Evolutionary conservation across 345 rosid species (phyloP).

Genomic region (Bruguiera sexangula): DNA sequence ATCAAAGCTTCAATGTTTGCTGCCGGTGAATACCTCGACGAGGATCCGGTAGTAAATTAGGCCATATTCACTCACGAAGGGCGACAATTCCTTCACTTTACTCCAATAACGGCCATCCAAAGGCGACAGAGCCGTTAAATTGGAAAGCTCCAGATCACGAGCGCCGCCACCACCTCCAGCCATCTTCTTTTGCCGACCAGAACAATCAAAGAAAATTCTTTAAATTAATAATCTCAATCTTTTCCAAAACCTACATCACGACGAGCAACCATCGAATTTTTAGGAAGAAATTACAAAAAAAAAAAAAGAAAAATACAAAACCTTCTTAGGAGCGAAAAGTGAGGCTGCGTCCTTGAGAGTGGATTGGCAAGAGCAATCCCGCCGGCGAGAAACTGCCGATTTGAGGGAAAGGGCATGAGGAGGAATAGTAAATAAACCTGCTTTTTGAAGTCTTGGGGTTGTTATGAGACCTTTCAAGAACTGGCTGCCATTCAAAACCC

Average conservation of each 20-base stretch:
- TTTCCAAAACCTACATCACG: too few relatives aligned
- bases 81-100: constrained; percentile 76
- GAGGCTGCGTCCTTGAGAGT: constrained; percentile 22
- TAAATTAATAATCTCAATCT: background rate
- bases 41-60: constrained; percentile 71
- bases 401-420: constrained; percentile 30
- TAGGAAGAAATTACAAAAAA: background rate
- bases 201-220: constrained; percentile 2
- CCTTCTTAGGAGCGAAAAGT: constrained; percentile 11
- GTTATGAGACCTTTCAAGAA: constrained; percentile 1
- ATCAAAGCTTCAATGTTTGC: too few relatives aligned
- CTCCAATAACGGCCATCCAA: constrained; percentile 95
- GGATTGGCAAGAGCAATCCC: constrained; percentile 24
- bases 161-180: constrained; percentile 21
- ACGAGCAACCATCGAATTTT: too few relatives aligned
- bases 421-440: background rate
- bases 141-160: constrained; percentile 56
- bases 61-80: constrained; percentile 84
- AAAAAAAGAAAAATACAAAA: background rate
- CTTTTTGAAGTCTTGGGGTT: background rate
- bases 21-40: constrained; percentile 59
- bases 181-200: constrained; percentile 42
- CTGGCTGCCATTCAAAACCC: constrained; percentile 17
- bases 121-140: constrained; percentile 79
- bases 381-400: constrained; percentile 12